Base-by-base conservation (phyloP, 805 yeast species). In the Osmozyma mogii region DNA sequence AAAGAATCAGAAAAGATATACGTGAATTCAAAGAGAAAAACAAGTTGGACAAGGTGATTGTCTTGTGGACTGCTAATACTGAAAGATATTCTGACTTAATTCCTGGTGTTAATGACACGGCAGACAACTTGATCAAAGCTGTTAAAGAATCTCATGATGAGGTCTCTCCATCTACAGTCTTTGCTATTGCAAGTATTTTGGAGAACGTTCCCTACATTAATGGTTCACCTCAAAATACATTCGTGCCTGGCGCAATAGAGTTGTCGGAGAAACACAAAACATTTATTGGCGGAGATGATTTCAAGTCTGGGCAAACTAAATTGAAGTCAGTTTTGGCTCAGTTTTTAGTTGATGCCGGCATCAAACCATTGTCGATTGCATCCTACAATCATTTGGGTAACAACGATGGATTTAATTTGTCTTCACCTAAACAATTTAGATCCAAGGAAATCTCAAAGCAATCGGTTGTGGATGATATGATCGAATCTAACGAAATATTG, bases 171-270 rank as follows among this genome's bases (percentile, higher is more conserved):
- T 84, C 95, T 9, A 85, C 95, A n/a, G 56, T 88, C 30, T 88
- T 89, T 50, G 96, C 96, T 7, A 84, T 84, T 43, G 97, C 97
- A 11, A 75, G 84, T 30, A 89, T 89, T 45, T 70, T 88, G 50
- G 96, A 89, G 58, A 71, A 75, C 24, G 76, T 78, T 36, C 94
- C 96, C 31, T 88, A 85, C 65, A 84, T 88, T 58, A 88, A 88
- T 50, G 97, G 96, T 27, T 85, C 96, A 23, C 97, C 97, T 30
- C 97, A 88, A 65, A 88, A 88, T 68, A 89, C 96, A 30, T 88
- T 89, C 64, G 95, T 85, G 33, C 96, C 96, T 14, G 97, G 97
- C 43, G 83, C 81, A 39, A 72, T 89, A 50, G 87, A 85, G 59
- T 73, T 88, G 44, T 94, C 96, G 27, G 95, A 87, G 59, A 52